Evolutionary conservation across 768 basidiomycete species (phyloP).

Genomic region (Hirschioporus abietinus): DNA sequence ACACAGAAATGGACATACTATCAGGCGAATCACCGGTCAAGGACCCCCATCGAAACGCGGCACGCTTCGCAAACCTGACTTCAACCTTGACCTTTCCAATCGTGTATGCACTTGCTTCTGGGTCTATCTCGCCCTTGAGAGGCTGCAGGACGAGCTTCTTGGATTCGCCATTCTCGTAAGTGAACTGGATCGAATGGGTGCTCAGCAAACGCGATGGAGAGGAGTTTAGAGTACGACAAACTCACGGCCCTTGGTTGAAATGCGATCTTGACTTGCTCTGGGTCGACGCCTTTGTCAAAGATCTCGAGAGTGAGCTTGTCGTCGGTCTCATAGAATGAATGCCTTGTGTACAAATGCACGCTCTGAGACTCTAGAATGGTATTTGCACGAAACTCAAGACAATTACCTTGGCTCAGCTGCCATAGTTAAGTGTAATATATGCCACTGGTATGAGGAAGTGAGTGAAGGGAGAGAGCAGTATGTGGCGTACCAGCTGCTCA

Average conservation of each 20-base stretch:
- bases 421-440: neutral
- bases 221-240: neutral
- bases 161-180: conserved; percentile 59
- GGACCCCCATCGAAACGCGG: conserved; percentile 64
- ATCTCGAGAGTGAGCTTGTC: conserved; percentile 67
- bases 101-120: conserved; percentile 52
- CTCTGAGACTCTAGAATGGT: neutral
- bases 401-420: neutral
- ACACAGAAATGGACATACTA: conserved; percentile 40
- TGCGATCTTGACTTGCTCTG: conserved; percentile 50
- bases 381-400: neutral
- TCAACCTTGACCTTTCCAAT: conserved; percentile 90
- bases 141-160: conserved; percentile 71
- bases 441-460: neutral
- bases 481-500: neutral
- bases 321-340: conserved; percentile 88
- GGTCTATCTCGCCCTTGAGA: conserved; percentile 75
- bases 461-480: neutral
- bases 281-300: conserved; percentile 74
- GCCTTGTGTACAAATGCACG: conserved; percentile 33
- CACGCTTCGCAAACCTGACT: conserved; percentile 66
- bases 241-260: conserved; percentile 63
- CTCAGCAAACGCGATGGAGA: conserved; percentile 10
- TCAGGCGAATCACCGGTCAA: conserved; percentile 74
- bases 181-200: conserved; percentile 36